Conservation (phyloP, 2,329 filamentous ascomycete species). For the Lecanicillium sp. region DNA sequence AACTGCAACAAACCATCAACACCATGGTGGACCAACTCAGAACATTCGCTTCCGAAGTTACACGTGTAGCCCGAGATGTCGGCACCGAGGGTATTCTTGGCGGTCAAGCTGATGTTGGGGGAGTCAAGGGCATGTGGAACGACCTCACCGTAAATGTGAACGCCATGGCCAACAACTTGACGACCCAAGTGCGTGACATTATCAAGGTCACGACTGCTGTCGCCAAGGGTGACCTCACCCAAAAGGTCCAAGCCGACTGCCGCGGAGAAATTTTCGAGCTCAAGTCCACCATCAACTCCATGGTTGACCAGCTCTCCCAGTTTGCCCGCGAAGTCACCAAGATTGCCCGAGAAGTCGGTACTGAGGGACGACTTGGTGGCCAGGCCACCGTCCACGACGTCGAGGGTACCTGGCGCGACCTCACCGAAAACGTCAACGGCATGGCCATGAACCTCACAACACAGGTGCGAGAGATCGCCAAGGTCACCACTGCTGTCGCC, state of each 20-base stretch:
- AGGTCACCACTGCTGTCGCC: constrained; percentile 92
- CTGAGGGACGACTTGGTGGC: constrained; percentile 86
- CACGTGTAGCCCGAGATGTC: constrained; percentile 74
- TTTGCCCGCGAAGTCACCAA: constrained; percentile 97
- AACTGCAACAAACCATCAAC: constrained; percentile 80
- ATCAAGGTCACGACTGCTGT: constrained; percentile 72
- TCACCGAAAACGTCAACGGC: constrained; percentile 93
- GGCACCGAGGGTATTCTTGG: constrained; percentile 78
- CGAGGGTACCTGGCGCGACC: constrained; percentile 92
- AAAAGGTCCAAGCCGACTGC: constrained; percentile 91
- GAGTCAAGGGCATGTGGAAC: constrained; percentile 85
- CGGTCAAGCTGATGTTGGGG: constrained; percentile 76
- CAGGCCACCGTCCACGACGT: constrained; percentile 96
- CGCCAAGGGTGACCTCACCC: constrained; percentile 82
- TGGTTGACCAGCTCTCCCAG: constrained; percentile 96
- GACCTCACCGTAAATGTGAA: constrained; percentile 81
- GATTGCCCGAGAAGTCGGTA: constrained; percentile 92
- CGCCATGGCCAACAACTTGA: constrained; percentile 82
- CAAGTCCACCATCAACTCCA: constrained; percentile 98
- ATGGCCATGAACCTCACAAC: constrained; percentile 99
- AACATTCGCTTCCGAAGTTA: constrained; percentile 79
- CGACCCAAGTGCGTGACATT: constrained; percentile 89
- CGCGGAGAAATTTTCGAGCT: constrained; percentile 89
- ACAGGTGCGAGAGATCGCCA: constrained; percentile 94
- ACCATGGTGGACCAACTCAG: constrained; percentile 83